Evolutionary conservation across 192 early-diverging fungal genomes (phyloP).

Genomic region (Geranomyces michiganensis): DNA sequence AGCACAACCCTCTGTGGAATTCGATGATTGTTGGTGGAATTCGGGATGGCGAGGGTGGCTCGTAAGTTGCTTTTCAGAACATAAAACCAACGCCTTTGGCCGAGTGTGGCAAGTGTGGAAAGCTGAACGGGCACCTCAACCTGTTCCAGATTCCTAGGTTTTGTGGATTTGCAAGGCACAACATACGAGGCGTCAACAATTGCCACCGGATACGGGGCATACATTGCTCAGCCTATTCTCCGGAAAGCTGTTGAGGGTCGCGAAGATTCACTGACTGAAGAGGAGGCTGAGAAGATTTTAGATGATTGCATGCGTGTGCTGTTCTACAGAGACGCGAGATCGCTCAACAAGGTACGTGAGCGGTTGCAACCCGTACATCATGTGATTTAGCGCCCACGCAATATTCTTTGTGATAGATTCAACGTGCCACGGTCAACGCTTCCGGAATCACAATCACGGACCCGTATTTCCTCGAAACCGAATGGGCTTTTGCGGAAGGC

Average conservation of each 20-base stretch:
- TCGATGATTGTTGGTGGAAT: conserved; percentile 87
- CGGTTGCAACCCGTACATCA: no score
- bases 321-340: conserved; percentile 92
- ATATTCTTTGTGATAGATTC: conserved; percentile 61
- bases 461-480: conserved; percentile 83
- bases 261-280: conserved; percentile 85
- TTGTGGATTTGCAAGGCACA: conserved; percentile 89
- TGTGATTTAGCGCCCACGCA: no score
- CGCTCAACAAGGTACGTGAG: conserved; percentile 89
- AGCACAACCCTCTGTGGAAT: conserved; percentile 96
- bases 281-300: conserved; percentile 81
- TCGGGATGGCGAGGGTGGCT: conserved; percentile 72
- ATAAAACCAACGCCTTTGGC: neutral
- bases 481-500: conserved; percentile 86
- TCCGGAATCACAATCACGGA: conserved; percentile 82
- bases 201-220: conserved; percentile 91
- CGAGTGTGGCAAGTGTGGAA: neutral
- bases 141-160: conserved; percentile 76
- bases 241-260: conserved; percentile 87
- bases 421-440: conserved; percentile 87
- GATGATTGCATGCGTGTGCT: conserved; percentile 91
- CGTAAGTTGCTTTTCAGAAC: conserved; percentile 3
- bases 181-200: conserved; percentile 89
- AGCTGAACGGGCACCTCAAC: neutral
- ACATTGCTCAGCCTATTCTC: conserved; percentile 89